Percentiles rank a stretch among this genome's conserved stretches.
phyloP scores from a whole-genome alignment of 176 grass and related monocot genomes.

The Hordeum marinum region DNA sequence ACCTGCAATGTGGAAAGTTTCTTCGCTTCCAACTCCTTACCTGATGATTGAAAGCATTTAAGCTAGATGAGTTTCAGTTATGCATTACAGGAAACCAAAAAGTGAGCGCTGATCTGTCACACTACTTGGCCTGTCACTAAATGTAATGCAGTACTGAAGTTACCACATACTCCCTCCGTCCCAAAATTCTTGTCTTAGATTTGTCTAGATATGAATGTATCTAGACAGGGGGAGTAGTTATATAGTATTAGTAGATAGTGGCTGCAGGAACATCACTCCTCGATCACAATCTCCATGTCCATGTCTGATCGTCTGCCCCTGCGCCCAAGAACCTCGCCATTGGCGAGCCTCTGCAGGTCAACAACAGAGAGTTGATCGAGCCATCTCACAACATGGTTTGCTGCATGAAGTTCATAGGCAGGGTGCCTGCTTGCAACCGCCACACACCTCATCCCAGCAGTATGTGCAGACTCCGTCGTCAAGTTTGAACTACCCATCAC shows the following conservation, averaged over 20 bases:
- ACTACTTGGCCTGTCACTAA: constrained; percentile 27
- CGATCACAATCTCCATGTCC: constrained; percentile 69
- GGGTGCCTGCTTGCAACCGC: constrained; percentile 52
- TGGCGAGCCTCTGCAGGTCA: constrained; percentile 46
- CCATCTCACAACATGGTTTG: constrained; percentile 77
- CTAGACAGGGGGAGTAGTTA: too few species aligned
- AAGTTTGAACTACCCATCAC: constrained; percentile 68
- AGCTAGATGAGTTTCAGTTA: constrained; percentile 10
- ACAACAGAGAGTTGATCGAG: constrained; percentile 70
- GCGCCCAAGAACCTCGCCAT: constrained; percentile 40
- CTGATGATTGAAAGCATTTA: constrained; percentile 13
- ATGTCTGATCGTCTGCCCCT: constrained; percentile 45
- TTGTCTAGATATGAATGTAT: too few species aligned
- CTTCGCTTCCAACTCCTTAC: constrained; percentile 31
- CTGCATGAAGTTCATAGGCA: constrained; percentile 62
- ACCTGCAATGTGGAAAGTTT: constrained; percentile 1
- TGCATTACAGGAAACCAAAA: constrained; percentile 33
- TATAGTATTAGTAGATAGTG: background rate
- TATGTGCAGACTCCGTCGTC: constrained; percentile 41
- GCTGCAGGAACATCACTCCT: constrained; percentile 43
- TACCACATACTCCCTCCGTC: too few species aligned
- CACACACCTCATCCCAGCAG: constrained; percentile 78
- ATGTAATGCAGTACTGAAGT: constrained; percentile 18
- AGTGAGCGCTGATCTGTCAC: background rate
- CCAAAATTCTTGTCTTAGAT: too few species aligned